Evolutionary conservation across 2,329 filamentous ascomycete species (phyloP).

Genomic region (Aspergillus luchuensis): DNA sequence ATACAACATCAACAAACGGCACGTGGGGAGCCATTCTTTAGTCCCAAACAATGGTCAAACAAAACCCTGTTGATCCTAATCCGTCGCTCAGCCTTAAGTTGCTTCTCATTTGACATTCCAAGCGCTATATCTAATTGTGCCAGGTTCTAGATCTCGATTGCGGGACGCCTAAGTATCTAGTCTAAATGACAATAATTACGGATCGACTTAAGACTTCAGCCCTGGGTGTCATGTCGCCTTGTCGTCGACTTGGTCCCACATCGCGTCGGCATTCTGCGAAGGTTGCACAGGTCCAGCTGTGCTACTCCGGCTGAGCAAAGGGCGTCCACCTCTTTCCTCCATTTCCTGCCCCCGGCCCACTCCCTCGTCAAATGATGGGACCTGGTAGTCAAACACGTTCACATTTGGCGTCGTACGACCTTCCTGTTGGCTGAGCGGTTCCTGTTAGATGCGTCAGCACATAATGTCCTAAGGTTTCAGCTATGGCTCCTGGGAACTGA

Average conservation of each 20-base stretch:
- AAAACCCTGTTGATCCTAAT: slow-evolving; percentile 4
- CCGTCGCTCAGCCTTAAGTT: background rate
- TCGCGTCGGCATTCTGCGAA: slow-evolving; percentile 10
- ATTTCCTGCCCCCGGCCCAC: slow-evolving; percentile 38
- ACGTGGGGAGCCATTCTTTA: background rate
- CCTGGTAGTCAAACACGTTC: slow-evolving; percentile 44
- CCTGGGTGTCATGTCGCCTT: slow-evolving; percentile 2
- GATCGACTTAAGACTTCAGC: background rate
- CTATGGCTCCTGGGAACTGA: background rate
- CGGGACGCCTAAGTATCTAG: background rate
- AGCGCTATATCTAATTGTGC: background rate
- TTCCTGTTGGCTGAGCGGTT: slow-evolving; percentile 7
- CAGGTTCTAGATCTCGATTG: background rate
- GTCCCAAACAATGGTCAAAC: background rate
- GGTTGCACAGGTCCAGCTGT: slow-evolving; percentile 13
- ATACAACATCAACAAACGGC: slow-evolving; percentile 15
- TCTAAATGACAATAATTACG: background rate
- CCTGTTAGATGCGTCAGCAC: slow-evolving; percentile 6
- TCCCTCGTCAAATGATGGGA: slow-evolving; percentile 40
- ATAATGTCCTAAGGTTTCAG: background rate
- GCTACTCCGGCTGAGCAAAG: slow-evolving; percentile 25
- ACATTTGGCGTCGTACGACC: slow-evolving; percentile 20
- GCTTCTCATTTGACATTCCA: background rate
- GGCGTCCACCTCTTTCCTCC: slow-evolving; percentile 37
- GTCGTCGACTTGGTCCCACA: slow-evolving; percentile 5